These are phyloP conservation scores for Diplosphaera chodatii DNA, from an alignment of 139 green algal species.

Conservation along the genomic window DNA sequence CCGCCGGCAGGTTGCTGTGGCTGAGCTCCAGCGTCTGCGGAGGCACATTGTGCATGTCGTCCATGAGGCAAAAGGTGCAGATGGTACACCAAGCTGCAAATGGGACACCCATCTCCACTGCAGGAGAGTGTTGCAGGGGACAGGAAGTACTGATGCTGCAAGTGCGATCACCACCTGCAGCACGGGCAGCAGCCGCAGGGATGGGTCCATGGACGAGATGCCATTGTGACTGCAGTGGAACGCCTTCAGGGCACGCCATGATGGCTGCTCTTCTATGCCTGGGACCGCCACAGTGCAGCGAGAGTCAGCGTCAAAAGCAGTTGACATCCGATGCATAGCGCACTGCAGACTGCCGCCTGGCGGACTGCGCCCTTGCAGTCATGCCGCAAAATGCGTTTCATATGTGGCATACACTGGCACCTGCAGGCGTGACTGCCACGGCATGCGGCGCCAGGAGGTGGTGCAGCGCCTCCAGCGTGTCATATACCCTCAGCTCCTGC, in stretches of 20 bases:
- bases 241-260: not conserved
- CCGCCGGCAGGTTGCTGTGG: slow-evolving; percentile 6
- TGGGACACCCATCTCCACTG: too few species aligned
- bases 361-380: too few species aligned
- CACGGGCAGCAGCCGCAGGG: slow-evolving; percentile 3
- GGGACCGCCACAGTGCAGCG: too few species aligned
- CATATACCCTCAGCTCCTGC: not conserved
- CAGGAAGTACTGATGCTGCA: too few species aligned
- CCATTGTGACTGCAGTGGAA: slow-evolving; percentile 6
- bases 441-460: slow-evolving; percentile 12
- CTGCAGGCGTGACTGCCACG: not conserved
- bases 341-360: too few species aligned
- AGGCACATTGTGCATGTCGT: not conserved
- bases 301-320: too few species aligned
- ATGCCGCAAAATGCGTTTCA: too few species aligned
- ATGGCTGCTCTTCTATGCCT: not conserved
- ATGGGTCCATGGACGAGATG: slow-evolving; percentile 8
- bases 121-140: too few species aligned
- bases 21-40: slow-evolving; percentile 8
- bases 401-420: too few species aligned
- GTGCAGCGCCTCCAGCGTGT: slow-evolving; percentile 12
- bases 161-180: not conserved
- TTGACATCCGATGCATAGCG: too few species aligned
- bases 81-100: too few species aligned
- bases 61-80: too few species aligned